Evolutionary conservation across 2,329 filamentous ascomycete species (phyloP).

Genomic region (Beauveria pseudobassiana): DNA sequence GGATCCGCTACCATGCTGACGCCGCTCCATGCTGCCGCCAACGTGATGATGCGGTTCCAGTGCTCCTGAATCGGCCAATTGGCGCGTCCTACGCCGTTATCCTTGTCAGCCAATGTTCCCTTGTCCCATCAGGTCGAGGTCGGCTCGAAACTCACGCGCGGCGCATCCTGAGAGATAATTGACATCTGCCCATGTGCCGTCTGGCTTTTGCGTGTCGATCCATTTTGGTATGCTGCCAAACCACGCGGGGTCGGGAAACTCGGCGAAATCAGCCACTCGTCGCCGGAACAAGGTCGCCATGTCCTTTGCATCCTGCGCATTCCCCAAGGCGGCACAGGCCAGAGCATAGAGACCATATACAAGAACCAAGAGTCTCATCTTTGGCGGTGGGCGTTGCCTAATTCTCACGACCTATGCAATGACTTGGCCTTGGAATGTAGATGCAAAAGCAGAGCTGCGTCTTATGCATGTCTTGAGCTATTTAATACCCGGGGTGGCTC

Average conservation of each 20-base stretch:
- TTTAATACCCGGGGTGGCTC: neutral
- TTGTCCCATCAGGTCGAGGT: neutral
- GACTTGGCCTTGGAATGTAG: neutral
- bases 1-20: constrained; percentile 10
- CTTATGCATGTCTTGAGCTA: neutral
- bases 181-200: constrained; percentile 19
- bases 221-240: constrained; percentile 14
- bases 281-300: constrained; percentile 14
- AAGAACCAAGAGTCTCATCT: neutral
- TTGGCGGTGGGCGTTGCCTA: neutral
- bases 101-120: neutral
- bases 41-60: constrained; percentile 17
- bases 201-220: constrained; percentile 15
- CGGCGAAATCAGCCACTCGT: constrained; percentile 16
- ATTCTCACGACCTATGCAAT: neutral
- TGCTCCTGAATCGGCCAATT: constrained; percentile 20
- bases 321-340: neutral
- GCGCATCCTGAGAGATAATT: constrained; percentile 18
- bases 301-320: constrained; percentile 6
- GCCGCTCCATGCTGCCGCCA: constrained; percentile 19
- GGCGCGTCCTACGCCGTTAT: constrained; percentile 12
- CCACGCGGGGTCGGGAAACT: constrained; percentile 17
- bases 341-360: neutral
- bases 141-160: constrained; percentile 12
- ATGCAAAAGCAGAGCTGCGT: neutral